Conservation (phyloP, 2,329 filamentous ascomycete genomes). For the Fusarium bulbicola region DNA sequence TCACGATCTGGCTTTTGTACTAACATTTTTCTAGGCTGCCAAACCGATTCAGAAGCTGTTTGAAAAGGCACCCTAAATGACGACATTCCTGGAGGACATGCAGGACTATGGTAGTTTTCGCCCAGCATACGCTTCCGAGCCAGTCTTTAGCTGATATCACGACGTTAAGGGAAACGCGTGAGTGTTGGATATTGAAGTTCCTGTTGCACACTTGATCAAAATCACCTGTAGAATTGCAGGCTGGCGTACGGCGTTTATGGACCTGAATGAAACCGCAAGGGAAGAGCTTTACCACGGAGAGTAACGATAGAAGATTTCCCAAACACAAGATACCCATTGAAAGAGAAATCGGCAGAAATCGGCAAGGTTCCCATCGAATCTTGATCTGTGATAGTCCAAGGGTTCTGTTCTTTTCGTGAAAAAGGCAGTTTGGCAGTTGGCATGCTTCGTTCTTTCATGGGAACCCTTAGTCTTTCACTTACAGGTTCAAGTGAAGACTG, state of each 20-base stretch:
- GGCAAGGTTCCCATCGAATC: not conserved
- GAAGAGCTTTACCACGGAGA: not conserved
- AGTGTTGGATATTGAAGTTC: not conserved
- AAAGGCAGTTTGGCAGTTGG: not conserved
- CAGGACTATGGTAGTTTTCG: not conserved
- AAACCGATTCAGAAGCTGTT: slow-evolving; percentile 81
- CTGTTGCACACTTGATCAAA: not conserved
- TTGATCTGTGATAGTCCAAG: not conserved
- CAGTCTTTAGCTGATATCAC: not conserved
- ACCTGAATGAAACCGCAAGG: not conserved
- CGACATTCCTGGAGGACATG: not conserved
- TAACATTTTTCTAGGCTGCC: slow-evolving; percentile 67
- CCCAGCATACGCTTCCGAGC: not conserved
- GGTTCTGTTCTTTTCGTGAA: not conserved
- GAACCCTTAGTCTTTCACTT: not conserved
- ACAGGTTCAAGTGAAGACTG: not conserved
- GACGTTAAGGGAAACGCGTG: not conserved
- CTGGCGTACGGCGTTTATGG: slow-evolving; percentile 9
- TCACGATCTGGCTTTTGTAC: not conserved
- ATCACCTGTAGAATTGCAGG: not conserved
- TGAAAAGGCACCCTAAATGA: slow-evolving; percentile 70
- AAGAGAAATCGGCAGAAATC: not conserved
- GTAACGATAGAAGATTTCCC: not conserved
- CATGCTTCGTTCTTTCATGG: not conserved
- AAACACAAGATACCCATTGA: not conserved